Conservation (phyloP, 495 filamentous ascomycete genomes). For the Tuber umbilicatum region DNA sequence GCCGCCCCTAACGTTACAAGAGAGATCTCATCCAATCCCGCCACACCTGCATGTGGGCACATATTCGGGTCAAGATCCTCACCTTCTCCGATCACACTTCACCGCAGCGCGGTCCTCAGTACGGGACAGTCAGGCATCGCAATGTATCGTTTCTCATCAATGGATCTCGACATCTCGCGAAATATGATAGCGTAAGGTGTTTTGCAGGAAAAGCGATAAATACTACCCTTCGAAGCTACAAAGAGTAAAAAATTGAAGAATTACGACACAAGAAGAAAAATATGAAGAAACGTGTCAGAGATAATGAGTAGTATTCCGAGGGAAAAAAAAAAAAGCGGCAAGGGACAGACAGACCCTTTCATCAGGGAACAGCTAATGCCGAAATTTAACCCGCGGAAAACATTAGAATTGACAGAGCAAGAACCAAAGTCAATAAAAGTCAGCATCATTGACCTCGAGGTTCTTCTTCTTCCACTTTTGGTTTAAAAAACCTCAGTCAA, state of each 20-base stretch:
- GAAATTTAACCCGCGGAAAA: constrained; percentile 2
- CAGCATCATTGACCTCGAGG: constrained; percentile 7
- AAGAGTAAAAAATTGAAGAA: constrained; percentile 1
- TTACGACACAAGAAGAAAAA: constrained; percentile 1
- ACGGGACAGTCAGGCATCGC: not conserved
- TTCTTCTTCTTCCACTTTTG: not conserved
- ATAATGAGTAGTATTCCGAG: not conserved
- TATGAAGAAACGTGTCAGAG: not conserved
- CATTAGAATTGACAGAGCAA: constrained; percentile 18
- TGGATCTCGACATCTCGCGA: not conserved
- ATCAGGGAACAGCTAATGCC: constrained; percentile 13
- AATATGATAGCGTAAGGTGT: not conserved
- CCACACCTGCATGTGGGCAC: not conserved
- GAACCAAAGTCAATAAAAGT: constrained; percentile 18
- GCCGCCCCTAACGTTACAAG: not conserved
- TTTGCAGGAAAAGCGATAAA: not conserved
- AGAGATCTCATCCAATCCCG: not conserved
- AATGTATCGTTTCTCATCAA: not conserved
- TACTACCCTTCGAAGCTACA: not conserved
- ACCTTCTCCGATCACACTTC: not conserved
- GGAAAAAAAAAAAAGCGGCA: constrained; percentile 15
- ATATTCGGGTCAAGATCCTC: not conserved
- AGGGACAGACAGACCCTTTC: constrained; percentile 9
- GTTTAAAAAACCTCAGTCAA: not conserved
- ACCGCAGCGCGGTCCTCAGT: not conserved